These are phyloP conservation scores for Zoysia pacifica DNA, from an alignment of 176 grass and related monocot genomes.

Conservation along the genomic window DNA sequence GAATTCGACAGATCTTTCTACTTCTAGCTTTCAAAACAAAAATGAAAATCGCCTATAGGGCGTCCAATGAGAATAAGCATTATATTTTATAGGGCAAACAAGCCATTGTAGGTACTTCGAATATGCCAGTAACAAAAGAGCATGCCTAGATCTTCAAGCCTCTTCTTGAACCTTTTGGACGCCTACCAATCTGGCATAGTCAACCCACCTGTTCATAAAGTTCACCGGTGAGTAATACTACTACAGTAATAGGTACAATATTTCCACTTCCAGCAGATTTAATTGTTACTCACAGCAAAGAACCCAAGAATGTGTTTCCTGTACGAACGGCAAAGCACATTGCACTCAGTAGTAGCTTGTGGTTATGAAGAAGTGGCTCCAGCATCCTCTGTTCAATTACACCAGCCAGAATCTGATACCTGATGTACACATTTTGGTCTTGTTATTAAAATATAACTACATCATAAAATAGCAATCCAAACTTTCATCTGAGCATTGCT, in stretches of 20 bases:
- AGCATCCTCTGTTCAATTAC: conserved; percentile 85
- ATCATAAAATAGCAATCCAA: background rate
- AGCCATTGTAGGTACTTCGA: background rate
- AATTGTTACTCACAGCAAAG: conserved; percentile 66
- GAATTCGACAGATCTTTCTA: conserved; percentile 35
- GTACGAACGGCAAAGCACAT: conserved; percentile 69
- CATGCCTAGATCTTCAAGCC: conserved; percentile 14
- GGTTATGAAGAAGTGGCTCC: conserved; percentile 74
- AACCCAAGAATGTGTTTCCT: conserved; percentile 84
- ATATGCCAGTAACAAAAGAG: background rate
- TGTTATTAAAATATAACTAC: background rate
- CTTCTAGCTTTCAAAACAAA: background rate
- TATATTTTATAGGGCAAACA: background rate
- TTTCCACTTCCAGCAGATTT: background rate
- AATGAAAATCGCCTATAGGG: background rate
- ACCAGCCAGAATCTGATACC: conserved; percentile 80
- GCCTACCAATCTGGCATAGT: conserved; percentile 75
- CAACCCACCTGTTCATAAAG: conserved; percentile 69
- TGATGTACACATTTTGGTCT: conserved; percentile 14
- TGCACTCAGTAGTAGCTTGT: conserved; percentile 66
- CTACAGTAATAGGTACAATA: background rate
- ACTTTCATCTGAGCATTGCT: background rate
- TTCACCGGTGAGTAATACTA: background rate
- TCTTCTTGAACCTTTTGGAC: conserved; percentile 66
- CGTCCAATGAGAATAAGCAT: background rate